Conservation (phyloP, 1,284 basidiomycete species). For the Anthracocystis panici-leucophaei region DNA sequence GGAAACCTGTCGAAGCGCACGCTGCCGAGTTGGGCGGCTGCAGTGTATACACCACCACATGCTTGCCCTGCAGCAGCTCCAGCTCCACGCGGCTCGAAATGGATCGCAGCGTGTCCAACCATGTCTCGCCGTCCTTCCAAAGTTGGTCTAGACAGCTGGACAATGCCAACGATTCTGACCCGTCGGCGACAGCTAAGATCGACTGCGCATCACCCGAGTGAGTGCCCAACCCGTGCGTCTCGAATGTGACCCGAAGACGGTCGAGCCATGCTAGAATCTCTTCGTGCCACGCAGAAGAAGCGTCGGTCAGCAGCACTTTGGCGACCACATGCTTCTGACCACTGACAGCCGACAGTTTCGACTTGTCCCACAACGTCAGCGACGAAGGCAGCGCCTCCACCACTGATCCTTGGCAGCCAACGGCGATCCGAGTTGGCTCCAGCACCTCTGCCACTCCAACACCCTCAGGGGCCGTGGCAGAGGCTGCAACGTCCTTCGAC, state of each 20-base stretch:
- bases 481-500: background rate
- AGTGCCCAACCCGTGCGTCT: conserved; percentile 51
- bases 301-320: conserved; percentile 50
- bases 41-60: conserved; percentile 53
- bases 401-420: conserved; percentile 58
- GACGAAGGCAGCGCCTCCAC: conserved; percentile 49
- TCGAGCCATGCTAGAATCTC: conserved; percentile 55
- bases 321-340: conserved; percentile 54
- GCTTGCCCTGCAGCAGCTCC: conserved; percentile 44
- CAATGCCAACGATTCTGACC: conserved; percentile 25
- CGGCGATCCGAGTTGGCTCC: conserved; percentile 49
- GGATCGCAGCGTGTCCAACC: conserved; percentile 49
- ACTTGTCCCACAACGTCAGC: conserved; percentile 64
- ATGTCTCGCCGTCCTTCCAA: conserved; percentile 35
- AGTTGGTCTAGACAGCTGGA: conserved; percentile 45
- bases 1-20: conserved; percentile 23
- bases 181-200: conserved; percentile 42
- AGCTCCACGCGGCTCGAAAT: conserved; percentile 35
- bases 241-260: conserved; percentile 38
- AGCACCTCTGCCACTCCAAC: conserved; percentile 30
- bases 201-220: conserved; percentile 27
- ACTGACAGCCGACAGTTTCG: conserved; percentile 53
- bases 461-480: background rate
- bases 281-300: conserved; percentile 40
- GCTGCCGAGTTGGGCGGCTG: conserved; percentile 24